Evolutionary conservation across 139 green algal genomes (phyloP), one percentile per base, ranked within the genome.

Genomic region (Diplosphaera chodatii): DNA sequence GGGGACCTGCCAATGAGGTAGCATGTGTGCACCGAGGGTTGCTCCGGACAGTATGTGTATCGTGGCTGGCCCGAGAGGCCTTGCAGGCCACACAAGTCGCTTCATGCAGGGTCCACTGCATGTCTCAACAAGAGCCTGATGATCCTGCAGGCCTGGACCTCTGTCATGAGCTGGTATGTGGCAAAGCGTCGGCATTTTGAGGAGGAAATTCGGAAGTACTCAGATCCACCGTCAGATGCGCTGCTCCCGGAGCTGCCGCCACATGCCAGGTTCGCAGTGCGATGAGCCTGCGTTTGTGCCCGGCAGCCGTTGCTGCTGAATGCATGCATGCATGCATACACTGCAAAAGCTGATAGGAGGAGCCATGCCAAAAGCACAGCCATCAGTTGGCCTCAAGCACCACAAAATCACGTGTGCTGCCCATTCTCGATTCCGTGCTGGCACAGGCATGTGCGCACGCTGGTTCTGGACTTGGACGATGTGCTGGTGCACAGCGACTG

Each of bases 401-500:
- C n/a, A n/a, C n/a, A n/a, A n/a, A n/a, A n/a, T n/a, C n/a, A n/a
- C n/a, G n/a, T n/a, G n/a, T n/a, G n/a, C n/a, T n/a, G n/a, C n/a
- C n/a, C n/a, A n/a, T n/a, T n/a, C n/a, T n/a, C n/a, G n/a, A n/a
- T n/a, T n/a, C n/a, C n/a, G n/a, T n/a, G n/a, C n/a, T n/a, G n/a
- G n/a, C n/a, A 59, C 66, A 78, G 72, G 75, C 78, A 91, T 77
- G 80, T 95, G 41, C 91, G 92, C 69, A 99, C 94, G 20, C 83
- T 98, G 27, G 94, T 99, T 30, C 84, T 99, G 40, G 95, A 99
- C 82, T 78, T 99, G 62, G 90, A 98, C 67, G 91, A 95, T 32
- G 76, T 94, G 64, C 86, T 99, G 67, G 83, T 98, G 40, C 86
- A 93, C 69, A 93, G 88, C 20, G 84, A 98, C 69, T 99, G 95